Evolutionary conservation across 495 filamentous ascomycete genomes (phyloP).

Genomic region (Aspergillus mulundensis): DNA sequence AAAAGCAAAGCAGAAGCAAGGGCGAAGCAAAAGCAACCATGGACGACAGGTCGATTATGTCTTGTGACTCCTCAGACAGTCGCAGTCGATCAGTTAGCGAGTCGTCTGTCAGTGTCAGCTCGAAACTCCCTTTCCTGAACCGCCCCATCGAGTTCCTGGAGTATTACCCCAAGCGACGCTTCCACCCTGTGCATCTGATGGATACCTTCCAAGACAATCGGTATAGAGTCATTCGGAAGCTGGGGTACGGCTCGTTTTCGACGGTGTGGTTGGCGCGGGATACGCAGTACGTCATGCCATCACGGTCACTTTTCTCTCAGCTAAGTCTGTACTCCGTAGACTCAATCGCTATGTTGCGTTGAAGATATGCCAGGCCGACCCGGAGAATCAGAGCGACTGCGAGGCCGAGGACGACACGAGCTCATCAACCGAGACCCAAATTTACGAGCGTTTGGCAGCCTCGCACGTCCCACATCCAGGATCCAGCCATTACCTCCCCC

Average conservation of each 20-base stretch:
- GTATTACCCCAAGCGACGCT: neutral
- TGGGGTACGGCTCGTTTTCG: slow-evolving; percentile 6
- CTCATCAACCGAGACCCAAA: neutral
- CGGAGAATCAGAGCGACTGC: neutral
- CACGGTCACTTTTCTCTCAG: neutral
- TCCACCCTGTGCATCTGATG: neutral
- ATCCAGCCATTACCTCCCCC: neutral
- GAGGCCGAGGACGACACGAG: too few species aligned
- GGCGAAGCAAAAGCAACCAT: too few species aligned
- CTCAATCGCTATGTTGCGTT: slow-evolving; percentile 1
- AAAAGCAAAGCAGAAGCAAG: too few species aligned
- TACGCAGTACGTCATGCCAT: neutral
- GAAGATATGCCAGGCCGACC: neutral
- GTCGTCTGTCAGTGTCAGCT: neutral
- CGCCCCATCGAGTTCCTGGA: neutral
- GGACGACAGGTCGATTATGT: neutral
- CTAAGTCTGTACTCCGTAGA: neutral
- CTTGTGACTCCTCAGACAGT: neutral
- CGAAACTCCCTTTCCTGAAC: neutral
- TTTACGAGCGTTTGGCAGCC: neutral
- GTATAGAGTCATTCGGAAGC: slow-evolving; percentile 2
- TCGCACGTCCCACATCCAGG: neutral
- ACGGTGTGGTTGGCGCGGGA: slow-evolving; percentile 9
- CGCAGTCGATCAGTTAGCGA: neutral
- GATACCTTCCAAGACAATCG: neutral